Conservation (phyloP, 2,329 filamentous ascomycete species). For the Sporothrix curviconia region DNA sequence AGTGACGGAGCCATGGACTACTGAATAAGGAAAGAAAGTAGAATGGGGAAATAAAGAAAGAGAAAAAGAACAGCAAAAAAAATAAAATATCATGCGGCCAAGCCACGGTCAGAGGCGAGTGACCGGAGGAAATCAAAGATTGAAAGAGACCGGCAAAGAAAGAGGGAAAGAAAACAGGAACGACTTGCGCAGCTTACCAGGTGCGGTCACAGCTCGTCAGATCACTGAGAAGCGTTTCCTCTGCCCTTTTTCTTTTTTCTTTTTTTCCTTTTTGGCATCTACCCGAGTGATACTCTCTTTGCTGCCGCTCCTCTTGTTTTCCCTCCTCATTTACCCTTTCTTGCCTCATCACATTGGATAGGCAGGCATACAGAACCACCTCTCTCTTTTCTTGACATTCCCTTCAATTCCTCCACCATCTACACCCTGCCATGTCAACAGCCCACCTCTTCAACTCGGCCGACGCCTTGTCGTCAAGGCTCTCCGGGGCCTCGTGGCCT, state of each 20-base stretch:
- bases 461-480: slow-evolving; percentile 47
- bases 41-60: background rate
- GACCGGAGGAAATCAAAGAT: too few species aligned
- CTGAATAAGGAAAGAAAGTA: background rate
- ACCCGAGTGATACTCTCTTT: background rate
- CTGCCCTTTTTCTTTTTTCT: background rate
- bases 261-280: background rate
- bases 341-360: background rate
- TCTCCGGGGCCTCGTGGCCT: slow-evolving; percentile 45
- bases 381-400: background rate
- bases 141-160: background rate
- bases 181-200: too few species aligned
- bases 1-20: background rate
- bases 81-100: too few species aligned
- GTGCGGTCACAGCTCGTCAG: background rate
- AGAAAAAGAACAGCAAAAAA: background rate
- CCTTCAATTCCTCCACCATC: background rate
- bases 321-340: background rate
- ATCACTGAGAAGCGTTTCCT: background rate
- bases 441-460: slow-evolving; percentile 47
- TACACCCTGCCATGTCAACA: slow-evolving; percentile 38
- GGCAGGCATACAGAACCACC: background rate
- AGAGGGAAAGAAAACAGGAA: background rate
- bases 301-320: background rate
- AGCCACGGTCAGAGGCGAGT: too few species aligned